Percentiles rank a stretch among this genome's conserved stretches.
Evolutionary conservation across 768 basidiomycete genomes (phyloP).

Genomic region (Hirschioporus abietinus): DNA sequence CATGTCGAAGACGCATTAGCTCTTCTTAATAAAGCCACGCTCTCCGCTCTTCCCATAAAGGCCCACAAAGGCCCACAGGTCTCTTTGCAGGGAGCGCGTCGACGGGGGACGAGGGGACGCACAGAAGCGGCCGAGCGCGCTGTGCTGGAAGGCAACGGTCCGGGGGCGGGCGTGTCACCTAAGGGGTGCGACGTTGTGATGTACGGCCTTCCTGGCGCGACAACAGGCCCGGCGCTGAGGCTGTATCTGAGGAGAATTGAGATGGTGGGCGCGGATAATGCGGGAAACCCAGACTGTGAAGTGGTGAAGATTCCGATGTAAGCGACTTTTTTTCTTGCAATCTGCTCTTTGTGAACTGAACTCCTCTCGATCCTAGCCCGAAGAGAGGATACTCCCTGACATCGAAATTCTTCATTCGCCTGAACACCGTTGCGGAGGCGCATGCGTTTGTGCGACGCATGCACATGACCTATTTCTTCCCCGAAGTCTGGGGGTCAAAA

Average conservation of each 20-base stretch:
- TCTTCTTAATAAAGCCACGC: slow-evolving; percentile 35
- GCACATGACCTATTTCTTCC: slow-evolving; percentile 50
- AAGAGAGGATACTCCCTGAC: slow-evolving; percentile 35
- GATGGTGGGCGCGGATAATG: slow-evolving; percentile 32
- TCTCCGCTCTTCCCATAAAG: slow-evolving; percentile 40
- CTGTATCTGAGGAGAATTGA: slow-evolving; percentile 39
- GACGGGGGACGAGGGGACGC: slow-evolving; percentile 38
- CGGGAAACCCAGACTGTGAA: slow-evolving; percentile 27
- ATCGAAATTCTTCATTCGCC: slow-evolving; percentile 51
- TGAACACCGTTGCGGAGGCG: slow-evolving; percentile 58
- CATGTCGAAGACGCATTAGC: slow-evolving; percentile 36
- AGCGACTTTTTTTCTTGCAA: slow-evolving; percentile 20
- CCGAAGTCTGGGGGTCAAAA: slow-evolving; percentile 29
- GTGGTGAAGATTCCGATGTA: slow-evolving; percentile 48
- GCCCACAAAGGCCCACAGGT: slow-evolving; percentile 25
- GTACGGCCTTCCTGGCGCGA: slow-evolving; percentile 54
- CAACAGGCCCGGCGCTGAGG: slow-evolving; percentile 30
- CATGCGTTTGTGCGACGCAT: slow-evolving; percentile 57
- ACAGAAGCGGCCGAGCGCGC: slow-evolving; percentile 32
- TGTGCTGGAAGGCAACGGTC: slow-evolving; percentile 37
- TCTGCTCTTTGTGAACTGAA: slow-evolving; percentile 8
- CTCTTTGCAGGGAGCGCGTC: slow-evolving; percentile 9
- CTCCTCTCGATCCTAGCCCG: slow-evolving; percentile 26
- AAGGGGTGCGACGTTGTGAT: slow-evolving; percentile 52
- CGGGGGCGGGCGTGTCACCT: slow-evolving; percentile 44